Evolutionary conservation across 2,329 filamentous ascomycete genomes (phyloP).

Genomic region (Cladosporium colombiae): DNA sequence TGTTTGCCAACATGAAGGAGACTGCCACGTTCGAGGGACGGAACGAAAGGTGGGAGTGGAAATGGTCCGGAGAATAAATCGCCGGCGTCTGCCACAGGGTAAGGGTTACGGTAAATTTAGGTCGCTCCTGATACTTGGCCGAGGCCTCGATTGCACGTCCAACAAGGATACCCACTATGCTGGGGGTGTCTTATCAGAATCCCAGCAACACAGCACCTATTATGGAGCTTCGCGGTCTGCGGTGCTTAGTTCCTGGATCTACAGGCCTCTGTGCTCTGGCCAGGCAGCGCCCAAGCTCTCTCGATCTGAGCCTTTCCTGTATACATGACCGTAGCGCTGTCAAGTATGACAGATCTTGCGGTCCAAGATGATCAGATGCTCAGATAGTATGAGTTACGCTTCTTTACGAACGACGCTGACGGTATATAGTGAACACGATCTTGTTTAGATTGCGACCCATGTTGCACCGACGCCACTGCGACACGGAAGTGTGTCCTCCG

Average conservation of each 20-base stretch:
- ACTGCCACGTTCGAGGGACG: not conserved
- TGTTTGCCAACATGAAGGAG: not conserved
- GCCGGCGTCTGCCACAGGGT: not conserved
- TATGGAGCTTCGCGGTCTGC: fast-evolving
- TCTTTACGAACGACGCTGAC: not conserved
- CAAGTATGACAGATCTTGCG: not conserved
- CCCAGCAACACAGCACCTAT: not conserved
- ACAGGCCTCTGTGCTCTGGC: not conserved
- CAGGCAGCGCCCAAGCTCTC: not conserved
- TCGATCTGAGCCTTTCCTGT: not conserved
- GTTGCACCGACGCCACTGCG: not conserved
- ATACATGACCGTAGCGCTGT: not conserved
- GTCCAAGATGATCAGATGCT: not conserved
- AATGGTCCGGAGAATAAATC: not conserved
- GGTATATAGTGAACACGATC: not conserved
- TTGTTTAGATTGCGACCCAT: not conserved
- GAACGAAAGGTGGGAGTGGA: not conserved
- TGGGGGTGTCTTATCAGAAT: not conserved
- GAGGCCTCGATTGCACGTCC: not conserved
- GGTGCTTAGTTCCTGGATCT: not conserved
- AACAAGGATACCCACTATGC: not conserved
- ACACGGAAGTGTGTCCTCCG: not conserved
- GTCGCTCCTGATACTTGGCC: not conserved
- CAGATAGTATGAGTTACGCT: not conserved
- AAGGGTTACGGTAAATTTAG: not conserved